Base-by-base conservation (phyloP, 495 filamentous ascomycete species). In the Trichoderma erinaceum region DNA sequence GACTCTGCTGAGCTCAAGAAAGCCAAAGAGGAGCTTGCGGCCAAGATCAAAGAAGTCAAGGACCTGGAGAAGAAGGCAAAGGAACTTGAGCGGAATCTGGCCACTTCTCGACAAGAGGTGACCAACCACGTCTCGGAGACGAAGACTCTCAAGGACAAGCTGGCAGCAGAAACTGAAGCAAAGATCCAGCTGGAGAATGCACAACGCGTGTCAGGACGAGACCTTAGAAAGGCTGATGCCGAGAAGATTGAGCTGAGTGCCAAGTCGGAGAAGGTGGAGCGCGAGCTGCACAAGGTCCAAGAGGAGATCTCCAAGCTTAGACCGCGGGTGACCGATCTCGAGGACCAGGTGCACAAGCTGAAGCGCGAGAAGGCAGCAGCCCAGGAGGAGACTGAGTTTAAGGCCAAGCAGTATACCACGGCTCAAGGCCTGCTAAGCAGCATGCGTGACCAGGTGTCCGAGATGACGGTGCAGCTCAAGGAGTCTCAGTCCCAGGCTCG, bases 401-500 rank as follows among this genome's bases (percentile, higher is more conserved):
- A 92, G 80, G 86, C 86, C 0, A 89, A 88, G n/a, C 93, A 97
- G 76, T 89, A 94, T 71, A 85, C 85, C 38, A 94, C 85, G 71
- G 92, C 92, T 0, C 92, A 98, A 76, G 89, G 86, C 69, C 75
- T 97, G 58, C 89, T 97, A 77, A 87, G 87, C 68, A 96, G 90
- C 72, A 93, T 97, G 92, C 91, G 92, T 67, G 92, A 97, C 72
- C 92, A 99, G 77, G 89, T 88, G 2, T 81, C 88, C 3, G 95
- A 99, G 77, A 81, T 98, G 71, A 87, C 87, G n/a, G 89, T 90
- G 78, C 96, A 97, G 77, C 89, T 97, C 84, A 94, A 93, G 79
- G 95, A 99, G 75, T 89, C 90, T 3, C 87, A 89, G 65, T 86
- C 87, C 46, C 89, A 92, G 69, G 88, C 86, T 67, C 93, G 97